These are phyloP conservation scores for Fusarium agapanthi DNA, from an alignment of 2,329 filamentous ascomycete species.

Conservation along the genomic window DNA sequence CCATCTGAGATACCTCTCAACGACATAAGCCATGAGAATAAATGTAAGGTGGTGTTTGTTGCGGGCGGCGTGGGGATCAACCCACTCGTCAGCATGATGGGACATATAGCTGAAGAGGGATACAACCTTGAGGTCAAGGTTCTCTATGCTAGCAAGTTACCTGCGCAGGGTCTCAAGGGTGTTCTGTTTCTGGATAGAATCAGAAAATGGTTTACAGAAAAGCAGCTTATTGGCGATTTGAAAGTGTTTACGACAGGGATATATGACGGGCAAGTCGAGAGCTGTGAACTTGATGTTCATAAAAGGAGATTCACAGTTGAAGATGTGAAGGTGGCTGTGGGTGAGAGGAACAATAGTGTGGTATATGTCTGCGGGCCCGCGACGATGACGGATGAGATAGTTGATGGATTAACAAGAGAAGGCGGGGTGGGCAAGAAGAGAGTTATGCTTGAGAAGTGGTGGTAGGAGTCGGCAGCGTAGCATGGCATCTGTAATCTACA, in stretches of 20 bases:
- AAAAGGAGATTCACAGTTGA: conserved; percentile 53
- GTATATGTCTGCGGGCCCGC: conserved; percentile 76
- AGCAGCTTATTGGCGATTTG: conserved; percentile 47
- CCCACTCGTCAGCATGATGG: conserved; percentile 78
- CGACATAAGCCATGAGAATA: conserved; percentile 51
- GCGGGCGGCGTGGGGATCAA: conserved; percentile 88
- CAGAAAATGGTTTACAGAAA: conserved; percentile 49
- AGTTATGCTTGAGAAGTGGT: conserved; percentile 71
- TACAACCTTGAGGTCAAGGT: conserved; percentile 59
- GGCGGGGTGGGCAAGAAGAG: conserved; percentile 54
- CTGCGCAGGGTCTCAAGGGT: conserved; percentile 41
- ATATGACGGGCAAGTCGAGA: neutral
- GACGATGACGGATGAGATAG: conserved; percentile 73
- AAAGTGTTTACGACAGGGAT: conserved; percentile 58
- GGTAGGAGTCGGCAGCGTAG: conserved; percentile 50
- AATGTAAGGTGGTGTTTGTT: conserved; percentile 68
- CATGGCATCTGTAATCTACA: neutral
- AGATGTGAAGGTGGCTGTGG: conserved; percentile 54
- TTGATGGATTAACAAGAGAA: conserved; percentile 53
- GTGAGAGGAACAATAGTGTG: conserved; percentile 49
- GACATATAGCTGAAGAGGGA: conserved; percentile 59
- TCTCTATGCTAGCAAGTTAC: conserved; percentile 66
- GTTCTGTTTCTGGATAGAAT: conserved; percentile 64
- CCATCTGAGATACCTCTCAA: conserved; percentile 57
- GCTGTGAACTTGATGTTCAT: conserved; percentile 30